phyloP scores from a whole-genome alignment of 306 rosid genomes.

The Vigna nakashimae region DNA sequence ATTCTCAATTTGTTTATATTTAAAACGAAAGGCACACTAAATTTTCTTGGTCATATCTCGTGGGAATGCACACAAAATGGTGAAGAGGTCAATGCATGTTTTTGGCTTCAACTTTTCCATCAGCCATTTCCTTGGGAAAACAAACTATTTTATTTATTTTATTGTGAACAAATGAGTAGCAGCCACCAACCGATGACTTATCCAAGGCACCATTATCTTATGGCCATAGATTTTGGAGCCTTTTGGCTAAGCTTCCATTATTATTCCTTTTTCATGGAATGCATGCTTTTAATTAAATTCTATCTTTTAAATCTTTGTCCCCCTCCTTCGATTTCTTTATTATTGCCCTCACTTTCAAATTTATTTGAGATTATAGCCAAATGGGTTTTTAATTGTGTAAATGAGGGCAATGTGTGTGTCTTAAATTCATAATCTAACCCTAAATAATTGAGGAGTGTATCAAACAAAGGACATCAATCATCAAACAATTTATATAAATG shows the following conservation, averaged over 20 bases:
- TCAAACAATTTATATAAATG: no score
- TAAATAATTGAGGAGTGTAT: not conserved
- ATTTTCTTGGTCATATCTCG: slow-evolving; percentile 26
- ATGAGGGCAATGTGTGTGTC: slow-evolving; percentile 36
- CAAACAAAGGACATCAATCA: not conserved
- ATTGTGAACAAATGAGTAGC: slow-evolving; percentile 30
- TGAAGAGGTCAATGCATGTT: slow-evolving; percentile 58
- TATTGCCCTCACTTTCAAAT: slow-evolving; percentile 40
- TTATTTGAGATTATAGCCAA: not conserved
- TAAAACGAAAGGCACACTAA: no score
- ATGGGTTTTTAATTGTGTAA: slow-evolving; percentile 38
- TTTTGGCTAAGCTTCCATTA: slow-evolving; percentile 40
- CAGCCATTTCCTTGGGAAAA: slow-evolving; percentile 25
- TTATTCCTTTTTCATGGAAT: slow-evolving; percentile 46
- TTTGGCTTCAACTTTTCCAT: slow-evolving; percentile 43
- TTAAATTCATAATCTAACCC: not conserved
- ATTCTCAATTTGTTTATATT: no score
- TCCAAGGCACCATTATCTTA: slow-evolving; percentile 52
- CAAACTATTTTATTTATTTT: not conserved
- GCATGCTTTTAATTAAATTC: slow-evolving; percentile 44
- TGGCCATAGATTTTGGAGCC: slow-evolving; percentile 36
- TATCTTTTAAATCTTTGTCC: slow-evolving; percentile 42
- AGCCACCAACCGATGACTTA: slow-evolving; percentile 30
- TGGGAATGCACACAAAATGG: slow-evolving; percentile 51
- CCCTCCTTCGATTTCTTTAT: slow-evolving; percentile 60